phyloP scores from a whole-genome alignment of 2,329 filamentous ascomycete species.

The Didymella pinodella region DNA sequence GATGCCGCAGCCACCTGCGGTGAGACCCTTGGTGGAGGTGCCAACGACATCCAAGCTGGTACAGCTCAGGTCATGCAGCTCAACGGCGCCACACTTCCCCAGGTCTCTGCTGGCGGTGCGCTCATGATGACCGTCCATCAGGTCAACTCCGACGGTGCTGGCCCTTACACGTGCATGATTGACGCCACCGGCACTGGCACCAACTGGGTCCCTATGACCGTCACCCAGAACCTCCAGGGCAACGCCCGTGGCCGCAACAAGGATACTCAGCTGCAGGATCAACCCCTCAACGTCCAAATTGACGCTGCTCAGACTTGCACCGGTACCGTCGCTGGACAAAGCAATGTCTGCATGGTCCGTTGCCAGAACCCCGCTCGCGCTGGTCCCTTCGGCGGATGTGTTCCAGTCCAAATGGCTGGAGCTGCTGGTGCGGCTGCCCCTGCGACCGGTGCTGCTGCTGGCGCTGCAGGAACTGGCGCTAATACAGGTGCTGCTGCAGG shows the following conservation, averaged over 20 bases:
- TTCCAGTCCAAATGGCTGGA: constrained; percentile 62
- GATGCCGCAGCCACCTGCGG: constrained; percentile 62
- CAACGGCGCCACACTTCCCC: constrained; percentile 65
- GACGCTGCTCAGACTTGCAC: constrained; percentile 65
- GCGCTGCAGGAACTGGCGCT: constrained; percentile 1
- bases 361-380: constrained; percentile 68
- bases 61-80: constrained; percentile 65
- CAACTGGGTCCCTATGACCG: constrained; percentile 62
- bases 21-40: constrained; percentile 64
- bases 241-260: constrained; percentile 57
- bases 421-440: constrained; percentile 19
- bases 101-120: constrained; percentile 65
- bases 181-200: constrained; percentile 66
- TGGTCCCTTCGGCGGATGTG: constrained; percentile 69
- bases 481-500: constrained; percentile 8
- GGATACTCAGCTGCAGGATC: constrained; percentile 39
- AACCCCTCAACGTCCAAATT: constrained; percentile 66
- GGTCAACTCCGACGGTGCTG: constrained; percentile 72
- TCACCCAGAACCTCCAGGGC: constrained; percentile 63
- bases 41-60: constrained; percentile 65
- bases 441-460: constrained; percentile 17
- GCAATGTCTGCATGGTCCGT: constrained; percentile 68
- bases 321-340: constrained; percentile 66
- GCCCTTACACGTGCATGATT: constrained; percentile 71
- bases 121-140: constrained; percentile 71